Conservation (phyloP, 257 asterid genomes). For the Rehmannia glutinosa region DNA sequence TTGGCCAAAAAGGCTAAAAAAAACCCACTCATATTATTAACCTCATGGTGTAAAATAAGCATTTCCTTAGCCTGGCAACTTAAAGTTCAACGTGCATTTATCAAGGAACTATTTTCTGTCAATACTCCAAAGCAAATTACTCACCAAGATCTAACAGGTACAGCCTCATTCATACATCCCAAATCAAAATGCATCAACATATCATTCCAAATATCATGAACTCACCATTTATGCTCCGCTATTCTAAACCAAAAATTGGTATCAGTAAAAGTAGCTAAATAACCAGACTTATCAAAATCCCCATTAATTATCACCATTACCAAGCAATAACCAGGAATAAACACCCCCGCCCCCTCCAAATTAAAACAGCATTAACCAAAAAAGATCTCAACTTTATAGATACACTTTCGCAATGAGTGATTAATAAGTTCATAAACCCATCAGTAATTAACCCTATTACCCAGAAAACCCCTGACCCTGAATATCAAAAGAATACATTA, state of each 20-base stretch:
- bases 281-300: not conserved
- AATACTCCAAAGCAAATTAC: too few relatives aligned
- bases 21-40: too few relatives aligned
- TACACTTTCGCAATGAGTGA: not conserved
- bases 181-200: not conserved
- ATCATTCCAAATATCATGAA: not conserved
- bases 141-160: too few relatives aligned
- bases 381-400: slow-evolving; percentile 1
- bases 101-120: too few relatives aligned
- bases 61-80: too few relatives aligned
- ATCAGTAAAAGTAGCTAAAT: not conserved
- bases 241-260: not conserved
- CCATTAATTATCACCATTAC: not conserved
- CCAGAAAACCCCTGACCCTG: not conserved
- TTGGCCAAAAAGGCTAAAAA: too few relatives aligned
- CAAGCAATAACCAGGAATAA: too few relatives aligned
- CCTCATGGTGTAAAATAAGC: too few relatives aligned
- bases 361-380: not conserved
- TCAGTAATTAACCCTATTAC: not conserved
- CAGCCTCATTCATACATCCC: not conserved
- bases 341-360: too few relatives aligned
- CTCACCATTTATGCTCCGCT: not conserved
- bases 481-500: too few relatives aligned
- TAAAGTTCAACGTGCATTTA: too few relatives aligned
- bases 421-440: not conserved